These are phyloP conservation scores for Nemophila menziesii DNA, from an alignment of 257 asterid species.

Conservation along the genomic window DNA sequence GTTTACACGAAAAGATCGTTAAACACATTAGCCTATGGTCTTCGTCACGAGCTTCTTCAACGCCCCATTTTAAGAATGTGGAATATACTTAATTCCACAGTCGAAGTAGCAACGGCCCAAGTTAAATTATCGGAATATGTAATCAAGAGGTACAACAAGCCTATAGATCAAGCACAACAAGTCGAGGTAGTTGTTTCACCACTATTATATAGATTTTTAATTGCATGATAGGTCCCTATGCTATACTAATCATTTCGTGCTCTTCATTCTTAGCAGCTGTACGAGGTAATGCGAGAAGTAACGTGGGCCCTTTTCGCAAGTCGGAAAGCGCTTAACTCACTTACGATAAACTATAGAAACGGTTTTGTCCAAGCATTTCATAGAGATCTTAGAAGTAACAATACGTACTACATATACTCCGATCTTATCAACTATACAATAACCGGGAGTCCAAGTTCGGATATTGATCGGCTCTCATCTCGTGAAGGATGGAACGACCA, in stretches of 20 bases:
- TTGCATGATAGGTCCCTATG: background rate
- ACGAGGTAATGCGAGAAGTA: slow-evolving; percentile 69
- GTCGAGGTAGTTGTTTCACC: slow-evolving; percentile 44
- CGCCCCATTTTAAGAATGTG: slow-evolving; percentile 83
- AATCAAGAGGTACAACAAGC: slow-evolving; percentile 48
- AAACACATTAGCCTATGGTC: slow-evolving; percentile 67
- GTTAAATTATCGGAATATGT: slow-evolving; percentile 73
- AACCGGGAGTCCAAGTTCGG: slow-evolving; percentile 24
- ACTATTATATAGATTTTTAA: background rate
- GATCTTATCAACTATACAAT: slow-evolving; percentile 73
- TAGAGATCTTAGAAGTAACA: slow-evolving; percentile 59
- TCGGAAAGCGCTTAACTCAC: slow-evolving; percentile 62
- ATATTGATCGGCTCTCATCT: slow-evolving; percentile 28
- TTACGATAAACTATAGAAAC: slow-evolving; percentile 67
- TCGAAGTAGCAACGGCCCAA: slow-evolving; percentile 82
- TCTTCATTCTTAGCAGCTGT: slow-evolving; percentile 41
- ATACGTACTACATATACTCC: slow-evolving; percentile 76
- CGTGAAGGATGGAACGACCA: slow-evolving; percentile 83
- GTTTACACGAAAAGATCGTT: slow-evolving; percentile 67
- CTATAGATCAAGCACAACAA: slow-evolving; percentile 63
- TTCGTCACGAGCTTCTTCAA: slow-evolving; percentile 77
- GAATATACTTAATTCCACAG: slow-evolving; percentile 73
- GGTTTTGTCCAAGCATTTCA: slow-evolving; percentile 95
- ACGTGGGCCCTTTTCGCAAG: slow-evolving; percentile 93
- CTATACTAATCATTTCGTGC: background rate